Evolutionary conservation across 139 green algal species (phyloP), one percentile per base, ranked within the genome.

Genomic region (Chlamydomonas incerta): DNA sequence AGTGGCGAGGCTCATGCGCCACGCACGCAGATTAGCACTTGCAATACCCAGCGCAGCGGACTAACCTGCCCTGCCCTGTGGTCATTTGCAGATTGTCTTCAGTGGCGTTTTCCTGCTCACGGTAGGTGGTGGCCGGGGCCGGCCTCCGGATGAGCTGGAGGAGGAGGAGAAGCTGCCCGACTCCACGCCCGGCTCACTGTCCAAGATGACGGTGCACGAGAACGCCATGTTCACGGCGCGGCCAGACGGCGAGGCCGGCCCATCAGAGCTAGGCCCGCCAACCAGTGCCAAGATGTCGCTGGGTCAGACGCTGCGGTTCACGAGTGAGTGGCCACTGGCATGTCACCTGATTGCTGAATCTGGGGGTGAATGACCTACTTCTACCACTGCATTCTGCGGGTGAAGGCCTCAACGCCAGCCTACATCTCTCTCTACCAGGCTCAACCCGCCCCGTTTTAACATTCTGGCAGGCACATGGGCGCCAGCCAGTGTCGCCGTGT

Each of bases 21-120:
- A n/a, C n/a, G n/a, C n/a, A n/a, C n/a, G n/a, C n/a, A n/a, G n/a
- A n/a, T n/a, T n/a, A n/a, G n/a, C n/a, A n/a, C n/a, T n/a, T n/a
- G n/a, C n/a, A n/a, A n/a, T n/a, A n/a, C n/a, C n/a, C n/a, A n/a
- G n/a, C n/a, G n/a, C n/a, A n/a, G n/a, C n/a, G n/a, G n/a, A n/a
- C n/a, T n/a, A n/a, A n/a, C n/a, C n/a, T n/a, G n/a, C n/a, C n/a
- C n/a, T n/a, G n/a, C n/a, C n/a, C n/a, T n/a, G n/a, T n/a, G n/a
- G n/a, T n/a, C n/a, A n/a, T n/a, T n/a, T 50, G 41, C 41, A 95
- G 92, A 88, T 94, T 35, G 87, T 95, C 47, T 93, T 96, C 50
- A 37, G 77, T 15, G 92, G 93, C 3, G 91, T 96, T 62, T 94
- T 85, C 55, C 74, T 96, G 35, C 82, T 96, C 26, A 93, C 93